phyloP scores from a whole-genome alignment of 1,139 yeast genomes.

The Sugiyamaella japonica region DNA sequence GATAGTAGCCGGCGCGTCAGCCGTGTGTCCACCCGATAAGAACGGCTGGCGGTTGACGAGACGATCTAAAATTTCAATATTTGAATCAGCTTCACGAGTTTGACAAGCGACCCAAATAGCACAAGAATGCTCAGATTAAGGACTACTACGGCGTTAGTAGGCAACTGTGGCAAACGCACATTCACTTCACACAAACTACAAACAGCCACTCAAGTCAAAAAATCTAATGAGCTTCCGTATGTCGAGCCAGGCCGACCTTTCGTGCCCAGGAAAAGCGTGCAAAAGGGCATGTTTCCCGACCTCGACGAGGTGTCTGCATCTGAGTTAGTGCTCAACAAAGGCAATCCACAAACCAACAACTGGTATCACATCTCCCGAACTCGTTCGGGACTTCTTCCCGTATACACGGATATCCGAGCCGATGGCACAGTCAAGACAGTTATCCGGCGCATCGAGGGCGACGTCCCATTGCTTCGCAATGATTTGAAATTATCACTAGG shows the following conservation, averaged over 20 bases:
- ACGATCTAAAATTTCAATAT: conserved; percentile 1
- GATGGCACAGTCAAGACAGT: conserved; percentile 41
- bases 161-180: background rate
- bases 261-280: conserved; percentile 10
- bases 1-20: background rate
- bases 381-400: conserved; percentile 40
- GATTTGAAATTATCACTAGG: conserved; percentile 35
- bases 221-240: conserved; percentile 18
- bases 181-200: conserved; percentile 1
- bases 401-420: conserved; percentile 37
- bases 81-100: background rate
- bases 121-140: conserved; percentile 4
- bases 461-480: conserved; percentile 35
- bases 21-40: background rate
- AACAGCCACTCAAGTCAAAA: conserved; percentile 11
- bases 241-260: conserved; percentile 19
- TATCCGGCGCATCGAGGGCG: conserved; percentile 38
- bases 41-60: background rate
- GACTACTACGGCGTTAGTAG: background rate
- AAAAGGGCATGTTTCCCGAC: conserved; percentile 20
- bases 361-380: conserved; percentile 40
- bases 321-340: conserved; percentile 13
- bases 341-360: conserved; percentile 6
- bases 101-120: background rate
- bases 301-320: conserved; percentile 19